Evolutionary conservation across 2,329 filamentous ascomycete genomes (phyloP), one percentile per base, ranked within the genome.

Genomic region (Furcasterigmium sp.): DNA sequence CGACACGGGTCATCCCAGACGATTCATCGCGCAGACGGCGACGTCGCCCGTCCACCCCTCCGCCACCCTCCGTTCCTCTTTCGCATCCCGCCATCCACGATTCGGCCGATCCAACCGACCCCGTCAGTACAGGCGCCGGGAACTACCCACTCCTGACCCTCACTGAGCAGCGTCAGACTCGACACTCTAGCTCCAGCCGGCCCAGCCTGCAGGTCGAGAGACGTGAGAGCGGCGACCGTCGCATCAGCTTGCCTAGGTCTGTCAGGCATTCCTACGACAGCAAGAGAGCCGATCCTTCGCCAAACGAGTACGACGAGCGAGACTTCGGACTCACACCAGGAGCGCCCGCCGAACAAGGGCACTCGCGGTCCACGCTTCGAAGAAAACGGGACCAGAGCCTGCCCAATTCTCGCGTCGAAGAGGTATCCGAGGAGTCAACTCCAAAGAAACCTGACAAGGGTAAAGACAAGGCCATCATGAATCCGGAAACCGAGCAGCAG

Each of bases 191-290:
- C 8, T 67, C 68, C 3, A 61, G 67, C 13, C 66, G 72, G 10
- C 61, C 67, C n/a, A 78, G 73, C 49, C 60, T 77, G 20, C 74
- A 75, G 39, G 60, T 78, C 41, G 75, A 78, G 25, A 65, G 63
- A 35, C 62, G 60, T 38, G 58, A 64, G 26, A 69, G 65, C 45
- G 65, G 63, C 39, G 70, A 76, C 37, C 67, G 67, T 44, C 70
- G 73, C 39, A 63, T 76, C 45, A 78, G 73, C 52, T 62, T 80
- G 13, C 76, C 76, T n/a, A 62, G 58, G 11, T 76, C 75, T 5
- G 56, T 80, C 25, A 71, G 73, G 35, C 66, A 71, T 35, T 79
- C 75, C 5, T 70, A 73, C 67, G 75, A 80, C 63, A 69, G 66
- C 42, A 72, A 72, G 51, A 64, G 63, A 35, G 59, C 57, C 13